Conservation (phyloP, 352 stramenopile species). For the Pythium biforme region DNA sequence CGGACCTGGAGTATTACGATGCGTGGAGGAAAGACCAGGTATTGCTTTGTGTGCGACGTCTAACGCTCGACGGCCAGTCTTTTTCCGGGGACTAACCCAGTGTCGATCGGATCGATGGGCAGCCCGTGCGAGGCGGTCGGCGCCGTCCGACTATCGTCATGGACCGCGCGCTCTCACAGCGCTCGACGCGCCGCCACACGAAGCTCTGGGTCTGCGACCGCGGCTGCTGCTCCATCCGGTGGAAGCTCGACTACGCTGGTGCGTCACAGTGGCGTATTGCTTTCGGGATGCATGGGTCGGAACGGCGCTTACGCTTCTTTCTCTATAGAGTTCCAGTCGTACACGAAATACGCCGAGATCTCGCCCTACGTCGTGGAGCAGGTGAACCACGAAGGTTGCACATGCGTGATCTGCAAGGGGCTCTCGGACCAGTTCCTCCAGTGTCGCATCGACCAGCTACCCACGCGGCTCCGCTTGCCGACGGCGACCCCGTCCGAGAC, state of each 20-base stretch:
- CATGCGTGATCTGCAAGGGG: conserved; percentile 62
- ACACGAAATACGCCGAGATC: conserved; percentile 59
- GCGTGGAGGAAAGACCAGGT: conserved; percentile 34
- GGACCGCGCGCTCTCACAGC: conserved; percentile 1
- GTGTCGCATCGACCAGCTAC: conserved; percentile 25
- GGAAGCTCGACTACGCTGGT: conserved; percentile 76
- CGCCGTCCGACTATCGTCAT: conserved; percentile 17
- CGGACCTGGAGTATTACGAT: conserved; percentile 70
- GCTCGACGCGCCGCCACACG: conserved; percentile 24
- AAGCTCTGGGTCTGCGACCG: conserved; percentile 63
- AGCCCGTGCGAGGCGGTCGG: conserved; percentile 8
- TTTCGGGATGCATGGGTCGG: neutral
- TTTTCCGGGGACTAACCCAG: conserved; percentile 4
- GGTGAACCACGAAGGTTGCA: conserved; percentile 46
- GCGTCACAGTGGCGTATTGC: neutral
- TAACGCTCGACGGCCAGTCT: neutral
- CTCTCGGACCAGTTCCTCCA: conserved; percentile 33
- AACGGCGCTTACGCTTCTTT: neutral
- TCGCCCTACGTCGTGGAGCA: conserved; percentile 68
- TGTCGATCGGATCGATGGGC: neutral
- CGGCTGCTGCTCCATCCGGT: conserved; percentile 69
- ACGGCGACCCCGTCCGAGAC: conserved; percentile 26
- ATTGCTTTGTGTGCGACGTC: too few relatives aligned
- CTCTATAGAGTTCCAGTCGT: conserved; percentile 50
- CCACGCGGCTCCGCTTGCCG: conserved; percentile 1